Conservation (phyloP, 1,139 yeast species). For the Saccharomyces hybrid region DNA sequence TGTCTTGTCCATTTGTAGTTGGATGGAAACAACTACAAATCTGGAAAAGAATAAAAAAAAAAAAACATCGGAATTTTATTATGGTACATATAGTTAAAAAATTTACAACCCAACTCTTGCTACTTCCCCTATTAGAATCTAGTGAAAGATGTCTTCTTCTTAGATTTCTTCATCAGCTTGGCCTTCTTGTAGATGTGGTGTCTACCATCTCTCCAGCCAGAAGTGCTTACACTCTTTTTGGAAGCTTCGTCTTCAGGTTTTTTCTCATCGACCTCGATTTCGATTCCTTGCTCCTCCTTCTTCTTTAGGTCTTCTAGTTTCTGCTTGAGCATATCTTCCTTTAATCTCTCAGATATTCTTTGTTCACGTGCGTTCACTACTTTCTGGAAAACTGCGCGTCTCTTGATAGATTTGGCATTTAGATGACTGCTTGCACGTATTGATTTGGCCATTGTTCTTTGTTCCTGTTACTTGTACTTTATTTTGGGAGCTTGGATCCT, state of each 20-base stretch:
- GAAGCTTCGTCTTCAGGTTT: slow-evolving; percentile 24
- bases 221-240: slow-evolving; percentile 48
- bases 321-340: slow-evolving; percentile 41
- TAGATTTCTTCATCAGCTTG: slow-evolving; percentile 45
- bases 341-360: slow-evolving; percentile 59
- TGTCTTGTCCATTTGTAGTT: background rate
- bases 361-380: slow-evolving; percentile 60
- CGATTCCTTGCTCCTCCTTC: slow-evolving; percentile 25
- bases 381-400: slow-evolving; percentile 61
- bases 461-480: background rate
- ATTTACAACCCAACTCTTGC: background rate
- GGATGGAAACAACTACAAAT: no score
- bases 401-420: slow-evolving; percentile 67
- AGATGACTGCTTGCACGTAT: slow-evolving; percentile 75
- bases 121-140: slow-evolving; percentile 12
- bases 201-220: slow-evolving; percentile 81
- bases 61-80: background rate
- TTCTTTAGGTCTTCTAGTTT: slow-evolving; percentile 27
- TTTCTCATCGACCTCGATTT: slow-evolving; percentile 22
- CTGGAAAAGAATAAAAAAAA: background rate
- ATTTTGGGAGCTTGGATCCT: background rate
- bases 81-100: background rate
- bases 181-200: slow-evolving; percentile 58
- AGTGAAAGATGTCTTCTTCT: slow-evolving; percentile 28
- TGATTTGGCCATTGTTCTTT: slow-evolving; percentile 68